A percentile compares a stretch with the other conserved stretches of the same genome.
Conservation (phyloP, 768 basidiomycete species). For the Tricholomella constricta region DNA sequence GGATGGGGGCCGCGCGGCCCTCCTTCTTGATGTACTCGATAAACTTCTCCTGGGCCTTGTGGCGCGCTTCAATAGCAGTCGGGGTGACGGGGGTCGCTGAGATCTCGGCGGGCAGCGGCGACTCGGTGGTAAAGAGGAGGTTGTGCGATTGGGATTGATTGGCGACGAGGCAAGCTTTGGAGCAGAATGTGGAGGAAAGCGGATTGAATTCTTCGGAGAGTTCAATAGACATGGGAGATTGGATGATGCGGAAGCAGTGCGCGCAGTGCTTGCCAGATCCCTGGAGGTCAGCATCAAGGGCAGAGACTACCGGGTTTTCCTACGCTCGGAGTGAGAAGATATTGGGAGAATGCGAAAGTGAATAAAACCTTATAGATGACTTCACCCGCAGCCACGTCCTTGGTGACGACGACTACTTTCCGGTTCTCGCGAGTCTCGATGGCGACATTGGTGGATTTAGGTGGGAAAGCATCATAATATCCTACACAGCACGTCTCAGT, state of each 20-base stretch:
- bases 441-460: constrained; percentile 67
- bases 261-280: constrained; percentile 68
- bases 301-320: constrained; percentile 76
- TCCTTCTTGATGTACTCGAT: constrained; percentile 55
- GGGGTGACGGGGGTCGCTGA: constrained; percentile 26
- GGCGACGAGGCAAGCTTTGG: constrained; percentile 59
- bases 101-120: constrained; percentile 55
- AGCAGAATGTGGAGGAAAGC: constrained; percentile 70
- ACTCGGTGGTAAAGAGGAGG: constrained; percentile 71
- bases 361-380: constrained; percentile 69
- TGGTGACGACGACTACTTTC: constrained; percentile 61
- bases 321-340: constrained; percentile 29
- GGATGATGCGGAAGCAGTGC: constrained; percentile 67
- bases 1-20: constrained; percentile 45
- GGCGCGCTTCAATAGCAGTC: constrained; percentile 44
- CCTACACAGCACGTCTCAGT: constrained; percentile 42
- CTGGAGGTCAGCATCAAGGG: constrained; percentile 73
- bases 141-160: constrained; percentile 62
- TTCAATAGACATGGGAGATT: constrained; percentile 44
- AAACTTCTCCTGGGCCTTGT: constrained; percentile 61
- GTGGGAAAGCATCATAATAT: constrained; percentile 80
- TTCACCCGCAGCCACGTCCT: constrained; percentile 71
- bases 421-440: constrained; percentile 48
- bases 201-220: constrained; percentile 48
- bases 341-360: neutral